Percentiles rank a stretch among this genome's conserved stretches.
Conservation (phyloP, 2,329 filamentous ascomycete genomes). For the Atkinsonella hypoxylon region DNA sequence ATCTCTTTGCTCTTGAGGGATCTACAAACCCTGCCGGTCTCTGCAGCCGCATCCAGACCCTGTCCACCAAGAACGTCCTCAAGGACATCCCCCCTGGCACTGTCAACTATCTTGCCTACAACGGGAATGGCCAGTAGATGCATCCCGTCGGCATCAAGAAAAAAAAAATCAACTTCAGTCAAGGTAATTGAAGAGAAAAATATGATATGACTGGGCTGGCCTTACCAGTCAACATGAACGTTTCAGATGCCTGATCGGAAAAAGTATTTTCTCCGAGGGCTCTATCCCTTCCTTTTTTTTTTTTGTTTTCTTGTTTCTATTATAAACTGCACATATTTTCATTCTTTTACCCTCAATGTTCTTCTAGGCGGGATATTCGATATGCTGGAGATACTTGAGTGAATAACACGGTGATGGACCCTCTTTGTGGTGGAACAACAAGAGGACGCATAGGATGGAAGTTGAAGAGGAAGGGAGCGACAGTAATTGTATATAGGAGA, state of each 20-base stretch:
- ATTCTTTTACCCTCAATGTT: background rate
- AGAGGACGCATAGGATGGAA: background rate
- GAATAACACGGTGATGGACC: background rate
- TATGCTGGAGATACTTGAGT: background rate
- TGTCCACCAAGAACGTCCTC: slow-evolving; percentile 9
- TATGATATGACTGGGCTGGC: background rate
- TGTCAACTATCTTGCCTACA: slow-evolving; percentile 16
- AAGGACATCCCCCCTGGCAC: slow-evolving; percentile 15
- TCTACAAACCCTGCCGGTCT: slow-evolving; percentile 12
- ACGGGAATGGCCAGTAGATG: slow-evolving; percentile 9
- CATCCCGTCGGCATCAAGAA: background rate
- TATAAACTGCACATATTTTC: background rate
- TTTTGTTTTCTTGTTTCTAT: background rate
- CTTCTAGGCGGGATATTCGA: background rate
- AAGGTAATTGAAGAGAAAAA: background rate
- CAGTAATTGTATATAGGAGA: background rate
- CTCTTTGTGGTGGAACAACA: background rate
- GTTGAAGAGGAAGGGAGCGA: background rate
- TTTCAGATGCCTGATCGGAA: background rate
- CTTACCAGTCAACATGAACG: background rate
- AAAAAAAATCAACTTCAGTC: background rate
- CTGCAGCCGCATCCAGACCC: slow-evolving; percentile 4
- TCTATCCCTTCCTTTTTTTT: background rate
- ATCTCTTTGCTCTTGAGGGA: slow-evolving; percentile 30
- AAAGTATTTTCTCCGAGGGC: background rate